Percentiles rank a stretch among this genome's conserved stretches.
Conservation (phyloP, 2,329 filamentous ascomycete species). For the Teratosphaeria pseudoeucalypti region DNA sequence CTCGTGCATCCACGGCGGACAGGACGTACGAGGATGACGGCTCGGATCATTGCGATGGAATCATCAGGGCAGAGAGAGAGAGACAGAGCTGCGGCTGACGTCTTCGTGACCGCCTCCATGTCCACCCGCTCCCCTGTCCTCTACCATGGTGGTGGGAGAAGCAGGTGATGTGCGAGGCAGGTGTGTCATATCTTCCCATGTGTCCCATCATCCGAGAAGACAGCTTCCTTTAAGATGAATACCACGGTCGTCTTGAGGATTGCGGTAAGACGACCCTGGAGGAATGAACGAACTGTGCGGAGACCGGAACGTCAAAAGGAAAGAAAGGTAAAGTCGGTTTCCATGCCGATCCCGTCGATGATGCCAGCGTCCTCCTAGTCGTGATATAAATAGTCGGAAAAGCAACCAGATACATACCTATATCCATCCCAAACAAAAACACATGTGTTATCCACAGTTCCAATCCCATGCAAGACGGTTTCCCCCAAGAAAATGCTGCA, state of each 20-base stretch:
- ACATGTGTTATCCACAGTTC: background rate
- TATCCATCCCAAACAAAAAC: background rate
- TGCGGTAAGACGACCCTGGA: background rate
- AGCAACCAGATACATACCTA: background rate
- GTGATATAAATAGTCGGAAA: background rate
- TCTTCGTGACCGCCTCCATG: background rate
- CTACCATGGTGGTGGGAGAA: background rate
- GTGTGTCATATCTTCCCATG: no score
- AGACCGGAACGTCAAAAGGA: no score
- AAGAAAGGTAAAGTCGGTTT: no score
- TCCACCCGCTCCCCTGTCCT: no score
- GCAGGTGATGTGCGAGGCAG: no score
- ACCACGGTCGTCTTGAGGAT: background rate
- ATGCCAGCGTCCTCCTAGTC: no score
- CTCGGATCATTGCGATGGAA: background rate
- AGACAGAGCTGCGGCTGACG: background rate
- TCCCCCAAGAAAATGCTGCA: background rate
- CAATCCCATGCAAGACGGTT: background rate
- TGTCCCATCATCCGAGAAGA: no score
- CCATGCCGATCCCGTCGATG: no score
- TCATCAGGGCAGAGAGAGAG: background rate
- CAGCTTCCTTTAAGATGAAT: background rate
- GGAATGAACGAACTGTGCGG: no score
- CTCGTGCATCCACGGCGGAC: no score
- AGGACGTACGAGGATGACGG: no score